Base-by-base conservation (phyloP, 2,329 filamentous ascomycete genomes). In the Ceratocystis albifundus region DNA sequence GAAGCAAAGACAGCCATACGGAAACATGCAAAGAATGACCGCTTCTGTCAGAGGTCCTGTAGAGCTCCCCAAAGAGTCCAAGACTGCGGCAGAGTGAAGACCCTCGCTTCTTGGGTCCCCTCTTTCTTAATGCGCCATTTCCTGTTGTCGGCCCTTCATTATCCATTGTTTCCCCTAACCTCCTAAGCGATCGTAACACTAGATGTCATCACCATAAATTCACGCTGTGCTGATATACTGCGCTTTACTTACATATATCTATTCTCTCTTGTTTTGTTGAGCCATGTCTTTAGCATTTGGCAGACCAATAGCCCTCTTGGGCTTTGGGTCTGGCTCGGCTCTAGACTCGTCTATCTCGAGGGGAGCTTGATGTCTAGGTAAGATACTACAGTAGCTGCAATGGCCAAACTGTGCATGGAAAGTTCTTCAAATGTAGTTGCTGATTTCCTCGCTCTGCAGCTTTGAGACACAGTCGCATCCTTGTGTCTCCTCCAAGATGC, bases 281-380 rank as follows among this genome's bases (percentile, higher is more conserved):
- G 53, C 62, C 25, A 36, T 41, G 61, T 57, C 53, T 22, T 44
- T 46, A 20, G 20, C 41, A 8, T 8, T 46, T 61, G 66, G 25
- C 62, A 50, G 66, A 36, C 61, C 62, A 65, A 22, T 53, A 15
- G 41, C 46, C 17, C 53, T 67, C 45, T 17, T 65, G 32, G 62
- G 20, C 50, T 50, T 65, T 50, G n/a, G 62, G 25, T 36, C 41
- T 48, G 22, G 17, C 20, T 15, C 61, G 30, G 30, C 41, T 32
- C 15, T 30, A 8, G 17, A 50, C 17, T n/a, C 53, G 36, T 25
- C 45, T 44, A 20, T 17, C 25, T 22, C n/a, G 61, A 63, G 61
- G 20, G 17, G 61, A 4, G 25, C 10, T 22, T 57, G 53, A 25
- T 7, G 25, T 1, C 25, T 32, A 12, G 22, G 53, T 57, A 57